Conservation (phyloP, 2,329 filamentous ascomycete species). For the Didymella exigua region DNA sequence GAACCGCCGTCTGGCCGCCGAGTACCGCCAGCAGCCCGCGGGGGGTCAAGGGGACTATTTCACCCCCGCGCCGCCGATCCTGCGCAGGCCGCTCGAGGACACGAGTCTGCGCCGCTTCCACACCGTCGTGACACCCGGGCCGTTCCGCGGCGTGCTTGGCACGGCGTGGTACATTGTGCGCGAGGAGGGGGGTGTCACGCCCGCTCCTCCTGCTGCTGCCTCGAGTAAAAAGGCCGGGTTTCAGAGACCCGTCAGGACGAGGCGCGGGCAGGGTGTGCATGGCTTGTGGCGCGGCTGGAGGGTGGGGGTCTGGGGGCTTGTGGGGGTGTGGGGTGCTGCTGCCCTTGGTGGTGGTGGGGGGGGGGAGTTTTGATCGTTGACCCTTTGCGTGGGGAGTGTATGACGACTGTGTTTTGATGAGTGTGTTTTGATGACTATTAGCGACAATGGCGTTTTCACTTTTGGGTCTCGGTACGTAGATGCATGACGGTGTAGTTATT, state of each 20-base stretch:
- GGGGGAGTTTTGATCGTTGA: constrained; percentile 22
- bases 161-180: constrained; percentile 87
- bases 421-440: no score
- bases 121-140: constrained; percentile 79
- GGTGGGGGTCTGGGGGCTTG: constrained; percentile 77
- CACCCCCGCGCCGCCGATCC: no score
- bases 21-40: constrained; percentile 33
- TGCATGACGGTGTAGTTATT: no score
- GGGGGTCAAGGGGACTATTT: no score
- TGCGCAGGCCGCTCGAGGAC: constrained; percentile 25
- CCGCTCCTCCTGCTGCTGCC: no score
- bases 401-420: no score
- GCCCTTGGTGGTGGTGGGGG: constrained; percentile 56
- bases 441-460: no score
- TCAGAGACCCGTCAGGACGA: constrained; percentile 48
- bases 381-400: no score
- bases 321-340: constrained; percentile 74
- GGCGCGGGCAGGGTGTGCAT: constrained; percentile 69
- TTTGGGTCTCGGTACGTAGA: no score
- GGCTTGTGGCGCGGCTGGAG: constrained; percentile 77
- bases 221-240: constrained; percentile 39
- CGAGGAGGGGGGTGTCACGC: constrained; percentile 79
- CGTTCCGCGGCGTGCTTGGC: constrained; percentile 84
- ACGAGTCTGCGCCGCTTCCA: constrained; percentile 54
- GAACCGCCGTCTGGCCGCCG: constrained; percentile 32